A percentile compares a stretch with the other conserved stretches of the same genome.
These are phyloP conservation scores for Lasiosphaeria hispida DNA, from an alignment of 495 filamentous ascomycete genomes.

Conservation along the genomic window DNA sequence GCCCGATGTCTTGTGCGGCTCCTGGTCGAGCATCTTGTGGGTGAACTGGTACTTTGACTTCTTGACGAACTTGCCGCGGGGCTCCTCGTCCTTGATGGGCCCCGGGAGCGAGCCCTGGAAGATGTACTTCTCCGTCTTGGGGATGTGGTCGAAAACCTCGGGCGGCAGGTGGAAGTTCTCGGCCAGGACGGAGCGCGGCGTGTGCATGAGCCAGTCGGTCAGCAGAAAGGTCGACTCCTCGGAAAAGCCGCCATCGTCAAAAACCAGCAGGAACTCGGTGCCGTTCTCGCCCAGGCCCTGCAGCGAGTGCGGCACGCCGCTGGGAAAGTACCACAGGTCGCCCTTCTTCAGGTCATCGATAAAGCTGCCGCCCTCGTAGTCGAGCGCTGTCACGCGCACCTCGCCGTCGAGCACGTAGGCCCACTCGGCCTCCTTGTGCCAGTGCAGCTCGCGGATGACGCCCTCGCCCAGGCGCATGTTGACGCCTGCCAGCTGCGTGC, in stretches of 20 bases:
- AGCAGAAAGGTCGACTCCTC: conserved; percentile 70
- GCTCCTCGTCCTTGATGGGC: conserved; percentile 41
- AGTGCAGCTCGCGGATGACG: conserved; percentile 71
- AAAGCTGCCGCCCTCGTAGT: conserved; percentile 66
- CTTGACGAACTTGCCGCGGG: conserved; percentile 51
- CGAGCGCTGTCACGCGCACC: conserved; percentile 62
- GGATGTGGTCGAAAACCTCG: conserved; percentile 57
- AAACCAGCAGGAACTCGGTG: conserved; percentile 69
- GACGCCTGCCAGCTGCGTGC: conserved; percentile 60
- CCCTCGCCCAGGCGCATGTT: conserved; percentile 67
- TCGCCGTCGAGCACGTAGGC: conserved; percentile 61
- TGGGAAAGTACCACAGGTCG: conserved; percentile 75
- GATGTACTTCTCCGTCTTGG: conserved; percentile 63
- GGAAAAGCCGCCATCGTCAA: conserved; percentile 66
- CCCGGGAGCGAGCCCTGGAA: conserved; percentile 58
- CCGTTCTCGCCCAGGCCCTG: conserved; percentile 65
- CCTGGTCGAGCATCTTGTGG: conserved; percentile 59
- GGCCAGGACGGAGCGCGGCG: conserved; percentile 58
- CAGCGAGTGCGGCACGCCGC: conserved; percentile 66
- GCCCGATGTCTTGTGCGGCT: conserved; percentile 51
- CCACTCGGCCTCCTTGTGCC: conserved; percentile 73
- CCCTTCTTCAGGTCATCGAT: conserved; percentile 68
- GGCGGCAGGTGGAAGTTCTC: conserved; percentile 64
- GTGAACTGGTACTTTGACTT: conserved; percentile 59
- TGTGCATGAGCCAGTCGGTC: conserved; percentile 66